Base-by-base conservation (phyloP, 2,329 filamentous ascomycete genomes). In the Fusarium scirpi region DNA sequence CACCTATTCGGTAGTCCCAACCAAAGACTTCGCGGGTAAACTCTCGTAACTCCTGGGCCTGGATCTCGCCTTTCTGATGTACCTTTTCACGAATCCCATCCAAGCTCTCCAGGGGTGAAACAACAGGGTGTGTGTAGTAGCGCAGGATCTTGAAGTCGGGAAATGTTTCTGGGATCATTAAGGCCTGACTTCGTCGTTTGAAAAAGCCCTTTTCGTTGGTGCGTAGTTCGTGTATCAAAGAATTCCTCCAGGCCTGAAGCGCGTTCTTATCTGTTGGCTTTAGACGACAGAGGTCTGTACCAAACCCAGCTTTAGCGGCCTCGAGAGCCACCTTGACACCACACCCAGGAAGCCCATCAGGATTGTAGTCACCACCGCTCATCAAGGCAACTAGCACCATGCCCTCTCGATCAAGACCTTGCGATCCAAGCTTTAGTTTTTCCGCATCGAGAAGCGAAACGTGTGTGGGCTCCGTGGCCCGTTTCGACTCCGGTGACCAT, bases 341-440 rank as follows among this genome's bases (percentile, higher is more conserved):
- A 73, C 94, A 97, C 6, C 93, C 92, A 0, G 92, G 90, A 18
- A 99, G 91, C 0, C 96, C 96, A 58, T 94, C 92, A 0, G 94
- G 93, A 1, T 95, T 85, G 74, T 99, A 99, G 79, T 99, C 96
- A 9, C 96, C 96, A 9, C 96, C 96, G 73, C 94, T 98, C 87
- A 99, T 94, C 67, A 99, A 83, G 1, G 96, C 96, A 22, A 98
- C 92, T 15, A 99, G 82, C 24, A 98, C 91, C 94, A 99, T 97
- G 1, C 94, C 95, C 68, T 96, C 90, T 22, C 92, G 86, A 75
- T 94, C 93, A 47, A 98, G 83, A 0, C 91, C 91, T 2, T 86
- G 84, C 2, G 83, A 61, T 59, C 82, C 74, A n/a, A 82, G 76
- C 15, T 77, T 71, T 51, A 90, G 87, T 40, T 86, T 83, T 13